These are phyloP conservation scores for Pichia pseudocactophila DNA, from an alignment of 805 yeast species.

Conservation along the genomic window DNA sequence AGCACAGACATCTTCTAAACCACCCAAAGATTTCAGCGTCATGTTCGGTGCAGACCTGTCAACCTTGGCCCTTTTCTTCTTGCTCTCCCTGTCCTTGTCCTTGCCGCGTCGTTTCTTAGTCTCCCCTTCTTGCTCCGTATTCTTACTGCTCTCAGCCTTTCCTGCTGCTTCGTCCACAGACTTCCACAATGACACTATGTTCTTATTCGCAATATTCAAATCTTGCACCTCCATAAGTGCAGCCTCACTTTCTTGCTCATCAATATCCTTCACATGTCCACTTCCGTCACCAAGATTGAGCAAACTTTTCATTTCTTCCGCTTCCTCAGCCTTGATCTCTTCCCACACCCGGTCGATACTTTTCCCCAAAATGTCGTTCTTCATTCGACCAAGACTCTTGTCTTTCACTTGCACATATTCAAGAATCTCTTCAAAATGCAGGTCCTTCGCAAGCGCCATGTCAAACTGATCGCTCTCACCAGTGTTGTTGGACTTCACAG, in stretches of 20 bases:
- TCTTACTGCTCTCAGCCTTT: too few relatives aligned
- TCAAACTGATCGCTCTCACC: constrained; percentile 7
- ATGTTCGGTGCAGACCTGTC: constrained; percentile 65
- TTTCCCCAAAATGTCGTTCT: constrained; percentile 52
- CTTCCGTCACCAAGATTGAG: constrained; percentile 18
- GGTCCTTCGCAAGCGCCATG: constrained; percentile 55
- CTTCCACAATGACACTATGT: constrained; percentile 67
- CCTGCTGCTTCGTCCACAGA: constrained; percentile 12
- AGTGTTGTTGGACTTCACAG: constrained; percentile 19
- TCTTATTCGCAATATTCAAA: constrained; percentile 63
- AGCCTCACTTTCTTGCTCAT: constrained; percentile 25
- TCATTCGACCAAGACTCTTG: constrained; percentile 57
- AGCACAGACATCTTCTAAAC: constrained; percentile 75
- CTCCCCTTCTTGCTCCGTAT: constrained; percentile 15
- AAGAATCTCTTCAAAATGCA: constrained; percentile 43
- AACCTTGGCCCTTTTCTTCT: constrained; percentile 21
- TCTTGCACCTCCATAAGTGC: constrained; percentile 60
- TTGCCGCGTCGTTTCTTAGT: constrained; percentile 28
- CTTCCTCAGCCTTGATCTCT: constrained; percentile 51
- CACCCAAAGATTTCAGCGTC: constrained; percentile 73
- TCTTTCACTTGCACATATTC: constrained; percentile 57
- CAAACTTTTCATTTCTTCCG: constrained; percentile 39
- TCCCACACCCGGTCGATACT: constrained; percentile 53
- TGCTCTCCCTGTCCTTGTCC: constrained; percentile 42
- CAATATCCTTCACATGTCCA: constrained; percentile 11